Evolutionary conservation across 2,329 filamentous ascomycete genomes (phyloP).

Genomic region (Monilinia fructigena): DNA sequence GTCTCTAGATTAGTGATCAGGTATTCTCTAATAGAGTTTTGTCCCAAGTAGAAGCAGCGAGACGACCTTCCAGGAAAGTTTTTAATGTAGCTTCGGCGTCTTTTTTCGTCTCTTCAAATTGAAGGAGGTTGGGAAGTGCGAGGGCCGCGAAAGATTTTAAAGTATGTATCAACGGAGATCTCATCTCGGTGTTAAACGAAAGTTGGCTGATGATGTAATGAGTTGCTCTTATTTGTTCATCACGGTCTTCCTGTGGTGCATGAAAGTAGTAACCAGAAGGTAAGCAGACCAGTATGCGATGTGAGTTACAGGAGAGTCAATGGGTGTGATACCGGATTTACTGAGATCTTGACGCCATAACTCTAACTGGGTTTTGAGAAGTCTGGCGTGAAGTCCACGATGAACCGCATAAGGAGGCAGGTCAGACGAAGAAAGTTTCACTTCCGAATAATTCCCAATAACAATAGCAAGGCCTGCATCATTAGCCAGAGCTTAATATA

Average conservation of each 20-base stretch:
- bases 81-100: conserved; percentile 57
- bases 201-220: conserved; percentile 59
- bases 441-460: conserved; percentile 54
- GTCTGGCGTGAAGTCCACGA: conserved; percentile 46
- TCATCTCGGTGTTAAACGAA: conserved; percentile 52
- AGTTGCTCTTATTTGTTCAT: conserved; percentile 60
- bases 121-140: conserved; percentile 59
- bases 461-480: conserved; percentile 56
- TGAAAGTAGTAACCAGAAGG: conserved; percentile 58
- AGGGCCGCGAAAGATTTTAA: conserved; percentile 58
- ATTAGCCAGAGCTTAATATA: conserved; percentile 18
- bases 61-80: conserved; percentile 55
- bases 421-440: conserved; percentile 46
- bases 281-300: conserved; percentile 70
- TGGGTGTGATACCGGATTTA: conserved; percentile 51
- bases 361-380: conserved; percentile 59
- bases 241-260: conserved; percentile 50
- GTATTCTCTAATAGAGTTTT: conserved; percentile 51
- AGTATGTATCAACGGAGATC: conserved; percentile 66
- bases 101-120: conserved; percentile 54
- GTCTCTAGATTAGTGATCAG: background rate
- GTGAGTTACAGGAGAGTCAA: conserved; percentile 56
- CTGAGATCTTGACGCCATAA: conserved; percentile 65
- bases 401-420: conserved; percentile 46
- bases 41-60: conserved; percentile 56